Evolutionary conservation across 441 rosid genomes (phyloP).

Genomic region (Bocquillonia castaneifolia): DNA sequence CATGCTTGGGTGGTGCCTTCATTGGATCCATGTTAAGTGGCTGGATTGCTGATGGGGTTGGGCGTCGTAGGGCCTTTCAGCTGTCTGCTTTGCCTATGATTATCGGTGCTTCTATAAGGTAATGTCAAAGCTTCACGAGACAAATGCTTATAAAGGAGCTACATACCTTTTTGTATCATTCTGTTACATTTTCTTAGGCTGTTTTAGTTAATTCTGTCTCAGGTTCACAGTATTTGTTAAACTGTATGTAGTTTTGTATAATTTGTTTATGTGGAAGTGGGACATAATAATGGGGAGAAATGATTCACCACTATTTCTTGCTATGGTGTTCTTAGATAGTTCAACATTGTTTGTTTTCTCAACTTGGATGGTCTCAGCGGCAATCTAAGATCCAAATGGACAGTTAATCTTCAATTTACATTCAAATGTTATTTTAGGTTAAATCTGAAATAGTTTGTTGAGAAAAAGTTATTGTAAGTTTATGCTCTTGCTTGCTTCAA

Average conservation of each 20-base stretch:
- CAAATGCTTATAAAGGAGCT: slow-evolving; percentile 21
- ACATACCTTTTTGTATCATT: neutral
- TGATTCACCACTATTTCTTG: too few species aligned
- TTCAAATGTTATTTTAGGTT: slow-evolving; percentile 1
- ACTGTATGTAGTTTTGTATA: neutral
- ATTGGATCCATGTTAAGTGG: slow-evolving; percentile 88
- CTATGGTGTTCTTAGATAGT: too few species aligned
- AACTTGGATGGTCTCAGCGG: neutral
- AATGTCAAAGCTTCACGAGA: slow-evolving; percentile 21
- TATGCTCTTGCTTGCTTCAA: neutral
- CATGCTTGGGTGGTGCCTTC: slow-evolving; percentile 91
- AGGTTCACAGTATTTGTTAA: neutral
- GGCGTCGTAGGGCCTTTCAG: slow-evolving; percentile 89
- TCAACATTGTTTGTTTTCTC: neutral
- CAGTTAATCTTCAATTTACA: neutral
- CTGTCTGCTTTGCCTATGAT: slow-evolving; percentile 85
- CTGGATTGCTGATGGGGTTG: slow-evolving; percentile 80
- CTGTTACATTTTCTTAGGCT: slow-evolving; percentile 2
- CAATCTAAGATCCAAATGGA: neutral
- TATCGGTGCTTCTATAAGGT: slow-evolving; percentile 84
- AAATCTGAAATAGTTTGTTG: neutral
- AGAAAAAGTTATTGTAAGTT: slow-evolving; percentile 2
- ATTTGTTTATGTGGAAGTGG: neutral
- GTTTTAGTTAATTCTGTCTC: neutral
- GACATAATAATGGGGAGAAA: too few species aligned